phyloP scores from a whole-genome alignment of 257 asterid genomes.

The Lantana camara region DNA sequence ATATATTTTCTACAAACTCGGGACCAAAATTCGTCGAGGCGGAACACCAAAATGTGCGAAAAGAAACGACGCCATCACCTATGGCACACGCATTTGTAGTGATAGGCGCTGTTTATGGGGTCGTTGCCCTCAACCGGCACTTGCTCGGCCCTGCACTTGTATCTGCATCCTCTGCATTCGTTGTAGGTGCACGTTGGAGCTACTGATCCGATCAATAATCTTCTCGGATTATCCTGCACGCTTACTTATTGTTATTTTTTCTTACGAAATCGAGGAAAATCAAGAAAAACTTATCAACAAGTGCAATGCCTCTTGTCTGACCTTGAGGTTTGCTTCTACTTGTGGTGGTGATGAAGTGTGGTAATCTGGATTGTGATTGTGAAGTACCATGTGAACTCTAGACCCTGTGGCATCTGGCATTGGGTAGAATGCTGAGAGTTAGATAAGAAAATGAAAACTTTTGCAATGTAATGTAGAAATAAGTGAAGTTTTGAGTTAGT shows the following conservation, averaged over 20 bases:
- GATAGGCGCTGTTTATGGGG: slow-evolving; percentile 82
- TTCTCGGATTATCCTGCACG: slow-evolving; percentile 38
- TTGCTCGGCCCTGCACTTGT: slow-evolving; percentile 87
- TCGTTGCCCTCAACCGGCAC: slow-evolving; percentile 96
- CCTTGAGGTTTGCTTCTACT: slow-evolving; percentile 36
- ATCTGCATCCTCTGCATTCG: slow-evolving; percentile 89
- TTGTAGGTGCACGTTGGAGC: slow-evolving; percentile 91
- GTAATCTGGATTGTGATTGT: slow-evolving; percentile 22
- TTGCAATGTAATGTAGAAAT: too few species aligned
- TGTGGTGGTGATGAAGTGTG: slow-evolving; percentile 30
- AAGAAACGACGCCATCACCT: slow-evolving; percentile 38
- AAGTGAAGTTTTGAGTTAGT: background rate
- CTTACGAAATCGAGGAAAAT: too few species aligned
- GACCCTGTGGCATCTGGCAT: slow-evolving; percentile 51
- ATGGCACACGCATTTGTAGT: slow-evolving; percentile 88
- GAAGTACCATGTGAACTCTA: slow-evolving; percentile 39
- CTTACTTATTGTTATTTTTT: background rate
- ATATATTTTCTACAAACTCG: slow-evolving; percentile 27
- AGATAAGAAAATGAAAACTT: background rate
- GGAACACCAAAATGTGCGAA: background rate
- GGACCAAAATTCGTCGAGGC: slow-evolving; percentile 20
- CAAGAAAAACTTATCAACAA: too few species aligned
- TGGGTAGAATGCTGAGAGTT: background rate
- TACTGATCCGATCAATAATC: slow-evolving; percentile 79
- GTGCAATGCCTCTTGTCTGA: background rate